Base-by-base conservation (phyloP, 1,284 basidiomycete species). In the Heterobasidion parviporum region DNA sequence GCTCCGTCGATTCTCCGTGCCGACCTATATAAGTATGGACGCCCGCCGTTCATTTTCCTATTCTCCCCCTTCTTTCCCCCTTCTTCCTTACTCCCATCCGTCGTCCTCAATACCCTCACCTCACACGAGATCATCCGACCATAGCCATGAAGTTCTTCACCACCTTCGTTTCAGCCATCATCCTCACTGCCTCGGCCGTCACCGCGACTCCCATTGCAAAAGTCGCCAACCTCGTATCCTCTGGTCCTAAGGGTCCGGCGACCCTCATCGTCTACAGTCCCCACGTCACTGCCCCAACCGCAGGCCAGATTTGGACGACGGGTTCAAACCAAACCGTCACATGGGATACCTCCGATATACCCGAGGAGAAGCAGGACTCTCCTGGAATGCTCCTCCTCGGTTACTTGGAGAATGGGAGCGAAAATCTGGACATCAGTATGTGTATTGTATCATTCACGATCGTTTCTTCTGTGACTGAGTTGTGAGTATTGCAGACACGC, bases 261-360 rank as follows among this genome's bases (percentile, higher is more conserved):
- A 57, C 72, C 54, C 60, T 71, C 59, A 63, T 76, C 50, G 79
- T 81, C 53, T 69, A 72, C 67, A 71, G 70, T 54, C 81, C 83
- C 0, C 52, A 57, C 3, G 75, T 85, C 63, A 77, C 68, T 5
- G 61, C 58, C 6, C 80, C 80, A 6, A 56, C 44, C 9, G 41
- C 48, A 3, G 55, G 56, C 6, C 55, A 47, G 5, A 33, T 61
- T 8, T 68, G 63, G 64, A 47, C 14, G 5, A 47, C 58, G 36
- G 54, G 55, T 45, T 47, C 60, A 15, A 59, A 34, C 14, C 61
- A 63, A 57, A 46, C 35, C 15, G 59, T 69, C 38, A 62, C 53
- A 9, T 68, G 68, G 68, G 59, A 60, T 41, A 70, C 67, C 7
- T n/a, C 53, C 35, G 51, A 62, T 32, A 56, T 79, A 45, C 75